phyloP scores from a whole-genome alignment of 2,329 filamentous ascomycete genomes.

The Monilinia polystroma region DNA sequence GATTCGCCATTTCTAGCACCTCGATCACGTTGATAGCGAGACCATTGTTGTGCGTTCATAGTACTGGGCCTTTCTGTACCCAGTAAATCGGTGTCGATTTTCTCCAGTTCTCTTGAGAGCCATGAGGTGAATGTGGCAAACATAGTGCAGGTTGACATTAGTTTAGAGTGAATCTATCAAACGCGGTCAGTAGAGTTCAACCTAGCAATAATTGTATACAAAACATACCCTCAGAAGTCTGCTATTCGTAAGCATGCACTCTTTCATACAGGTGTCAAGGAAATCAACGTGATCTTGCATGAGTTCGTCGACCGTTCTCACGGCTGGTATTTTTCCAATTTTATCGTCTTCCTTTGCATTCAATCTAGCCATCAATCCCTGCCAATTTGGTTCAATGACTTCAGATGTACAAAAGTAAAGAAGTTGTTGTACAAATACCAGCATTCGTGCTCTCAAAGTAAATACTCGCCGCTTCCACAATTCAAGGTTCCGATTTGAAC shows the following conservation, averaged over 20 bases:
- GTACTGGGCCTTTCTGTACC: conserved; percentile 55
- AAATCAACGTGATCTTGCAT: conserved; percentile 99
- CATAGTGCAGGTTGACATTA: conserved; percentile 93
- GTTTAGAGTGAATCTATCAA: conserved; percentile 86
- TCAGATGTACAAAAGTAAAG: conserved; percentile 96
- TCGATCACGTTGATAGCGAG: conserved; percentile 53
- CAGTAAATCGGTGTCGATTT: conserved; percentile 76
- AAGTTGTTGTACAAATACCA: conserved; percentile 94
- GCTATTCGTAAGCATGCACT: conserved; percentile 98
- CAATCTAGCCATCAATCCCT: conserved; percentile 84
- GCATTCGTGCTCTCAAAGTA: conserved; percentile 89
- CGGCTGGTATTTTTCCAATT: conserved; percentile 41
- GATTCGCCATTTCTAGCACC: conserved; percentile 44
- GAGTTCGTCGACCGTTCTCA: conserved; percentile 86
- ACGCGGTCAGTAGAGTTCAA: conserved; percentile 11
- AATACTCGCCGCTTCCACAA: conserved; percentile 91
- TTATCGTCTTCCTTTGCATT: conserved; percentile 57
- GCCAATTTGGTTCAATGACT: conserved; percentile 98
- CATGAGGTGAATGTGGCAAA: conserved; percentile 89
- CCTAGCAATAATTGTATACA: background rate
- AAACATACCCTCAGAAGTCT: conserved; percentile 77
- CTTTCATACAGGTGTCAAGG: conserved; percentile 93
- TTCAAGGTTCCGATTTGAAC: conserved; percentile 71
- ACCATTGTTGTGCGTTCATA: conserved; percentile 63
- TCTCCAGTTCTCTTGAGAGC: conserved; percentile 79